A percentile compares a stretch with the other conserved stretches of the same genome.
Evolutionary conservation across 2,329 filamentous ascomycete genomes (phyloP).

Genomic region (Venturia nashicola): DNA sequence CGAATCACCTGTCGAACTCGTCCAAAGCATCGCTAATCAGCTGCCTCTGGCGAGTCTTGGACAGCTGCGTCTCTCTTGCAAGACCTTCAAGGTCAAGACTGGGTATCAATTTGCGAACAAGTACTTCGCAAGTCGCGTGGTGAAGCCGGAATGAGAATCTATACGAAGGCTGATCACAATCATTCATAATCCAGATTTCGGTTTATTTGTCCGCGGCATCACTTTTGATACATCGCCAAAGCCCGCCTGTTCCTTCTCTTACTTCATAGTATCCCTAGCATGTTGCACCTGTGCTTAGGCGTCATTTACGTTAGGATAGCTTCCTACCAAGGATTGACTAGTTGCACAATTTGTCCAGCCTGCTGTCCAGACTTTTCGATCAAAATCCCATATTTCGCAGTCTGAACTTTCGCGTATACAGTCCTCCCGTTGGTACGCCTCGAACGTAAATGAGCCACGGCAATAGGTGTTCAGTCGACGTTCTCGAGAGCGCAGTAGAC

Average conservation of each 20-base stretch:
- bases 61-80: neutral
- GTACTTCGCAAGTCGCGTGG: neutral
- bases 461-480: neutral
- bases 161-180: neutral
- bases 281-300: too few species aligned
- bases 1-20: neutral
- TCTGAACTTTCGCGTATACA: neutral
- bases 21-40: neutral
- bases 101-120: neutral
- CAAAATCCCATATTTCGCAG: neutral
- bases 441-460: neutral
- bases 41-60: neutral
- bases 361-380: neutral
- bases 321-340: too few species aligned
- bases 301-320: too few species aligned
- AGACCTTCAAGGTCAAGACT: neutral
- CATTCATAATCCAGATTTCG: neutral
- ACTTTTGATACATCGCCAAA: neutral
- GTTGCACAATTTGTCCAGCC: too few species aligned
- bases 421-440: neutral
- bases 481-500: neutral
- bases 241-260: too few species aligned
- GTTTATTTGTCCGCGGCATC: neutral
- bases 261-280: too few species aligned
- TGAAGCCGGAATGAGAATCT: neutral